Percentiles rank a stretch among this genome's conserved stretches.
phyloP scores from a whole-genome alignment of 495 filamentous ascomycete genomes.

The Schizothecium vesticola region DNA sequence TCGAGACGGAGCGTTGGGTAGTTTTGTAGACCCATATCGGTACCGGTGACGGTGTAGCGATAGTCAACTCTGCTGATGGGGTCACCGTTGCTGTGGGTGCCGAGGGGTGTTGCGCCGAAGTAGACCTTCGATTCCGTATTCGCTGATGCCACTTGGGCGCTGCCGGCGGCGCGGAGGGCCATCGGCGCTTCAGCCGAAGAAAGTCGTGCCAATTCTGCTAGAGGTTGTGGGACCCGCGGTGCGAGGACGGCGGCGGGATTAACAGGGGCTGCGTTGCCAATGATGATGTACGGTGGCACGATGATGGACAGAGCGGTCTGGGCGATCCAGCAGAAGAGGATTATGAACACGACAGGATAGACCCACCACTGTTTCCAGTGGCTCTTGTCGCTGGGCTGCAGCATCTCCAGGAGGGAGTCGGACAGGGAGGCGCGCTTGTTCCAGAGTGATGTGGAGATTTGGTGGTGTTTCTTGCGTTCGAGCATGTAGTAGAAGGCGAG shows the following conservation, averaged over 20 bases:
- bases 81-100: constrained; percentile 12
- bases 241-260: constrained; percentile 25
- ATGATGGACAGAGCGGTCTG: constrained; percentile 22
- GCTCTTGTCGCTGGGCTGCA: constrained; percentile 2
- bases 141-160: constrained; percentile 14
- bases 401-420: constrained; percentile 21
- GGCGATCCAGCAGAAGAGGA: constrained; percentile 17
- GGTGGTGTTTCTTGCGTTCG: constrained; percentile 10
- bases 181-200: constrained; percentile 23
- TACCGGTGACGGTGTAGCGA: constrained; percentile 26
- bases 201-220: background rate
- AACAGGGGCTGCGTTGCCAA: constrained; percentile 26
- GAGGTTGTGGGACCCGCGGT: background rate
- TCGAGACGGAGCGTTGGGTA: constrained; percentile 26
- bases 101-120: constrained; percentile 8
- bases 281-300: constrained; percentile 21
- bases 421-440: constrained; percentile 23
- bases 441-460: constrained; percentile 20
- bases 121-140: constrained; percentile 14
- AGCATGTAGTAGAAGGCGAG: constrained; percentile 18
- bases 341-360: constrained; percentile 8
- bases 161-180: constrained; percentile 26
- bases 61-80: constrained; percentile 26
- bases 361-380: constrained; percentile 13
- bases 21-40: constrained; percentile 34